Percentiles rank a stretch among this genome's conserved stretches.
Conservation (phyloP, 2,329 filamentous ascomycete genomes). For the Chrysosporium keratinophilum region DNA sequence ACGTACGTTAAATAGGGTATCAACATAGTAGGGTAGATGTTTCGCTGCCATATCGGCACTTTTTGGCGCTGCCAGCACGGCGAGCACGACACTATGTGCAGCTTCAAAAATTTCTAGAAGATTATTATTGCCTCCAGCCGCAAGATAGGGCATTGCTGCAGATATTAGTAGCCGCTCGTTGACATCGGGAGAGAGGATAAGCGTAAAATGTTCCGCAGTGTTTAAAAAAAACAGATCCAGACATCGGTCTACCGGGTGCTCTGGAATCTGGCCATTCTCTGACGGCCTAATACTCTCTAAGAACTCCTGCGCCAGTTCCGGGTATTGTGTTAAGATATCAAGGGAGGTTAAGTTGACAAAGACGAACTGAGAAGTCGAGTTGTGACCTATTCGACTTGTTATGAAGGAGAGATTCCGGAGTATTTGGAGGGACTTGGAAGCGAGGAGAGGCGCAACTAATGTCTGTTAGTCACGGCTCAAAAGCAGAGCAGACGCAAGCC, state of each 20-base stretch:
- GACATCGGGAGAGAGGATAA: constrained; percentile 53
- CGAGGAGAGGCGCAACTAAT: constrained; percentile 53
- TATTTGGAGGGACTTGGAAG: constrained; percentile 59
- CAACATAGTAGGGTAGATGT: constrained; percentile 73
- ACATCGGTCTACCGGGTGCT: constrained; percentile 56
- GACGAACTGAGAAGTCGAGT: constrained; percentile 69
- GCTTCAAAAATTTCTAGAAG: constrained; percentile 72
- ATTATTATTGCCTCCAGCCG: constrained; percentile 46
- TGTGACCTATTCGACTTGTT: constrained; percentile 60
- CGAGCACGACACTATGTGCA: constrained; percentile 70
- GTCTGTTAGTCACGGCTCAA: constrained; percentile 14
- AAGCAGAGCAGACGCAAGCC: constrained; percentile 16
- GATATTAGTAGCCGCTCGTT: constrained; percentile 65
- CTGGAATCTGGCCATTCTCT: constrained; percentile 47
- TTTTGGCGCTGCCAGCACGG: constrained; percentile 68
- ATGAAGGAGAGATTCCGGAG: constrained; percentile 75
- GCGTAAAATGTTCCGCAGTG: constrained; percentile 69
- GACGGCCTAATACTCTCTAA: constrained; percentile 52
- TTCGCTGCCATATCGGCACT: constrained; percentile 60
- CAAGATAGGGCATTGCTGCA: constrained; percentile 64
- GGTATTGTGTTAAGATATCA: constrained; percentile 66
- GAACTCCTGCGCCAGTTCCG: constrained; percentile 55
- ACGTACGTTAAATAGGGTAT: constrained; percentile 57
- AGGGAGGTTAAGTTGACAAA: constrained; percentile 76
- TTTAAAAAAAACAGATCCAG: constrained; percentile 87